Evolutionary conservation across 2,329 filamentous ascomycete species (phyloP).

Genomic region (Sordariomycetes sp.): DNA sequence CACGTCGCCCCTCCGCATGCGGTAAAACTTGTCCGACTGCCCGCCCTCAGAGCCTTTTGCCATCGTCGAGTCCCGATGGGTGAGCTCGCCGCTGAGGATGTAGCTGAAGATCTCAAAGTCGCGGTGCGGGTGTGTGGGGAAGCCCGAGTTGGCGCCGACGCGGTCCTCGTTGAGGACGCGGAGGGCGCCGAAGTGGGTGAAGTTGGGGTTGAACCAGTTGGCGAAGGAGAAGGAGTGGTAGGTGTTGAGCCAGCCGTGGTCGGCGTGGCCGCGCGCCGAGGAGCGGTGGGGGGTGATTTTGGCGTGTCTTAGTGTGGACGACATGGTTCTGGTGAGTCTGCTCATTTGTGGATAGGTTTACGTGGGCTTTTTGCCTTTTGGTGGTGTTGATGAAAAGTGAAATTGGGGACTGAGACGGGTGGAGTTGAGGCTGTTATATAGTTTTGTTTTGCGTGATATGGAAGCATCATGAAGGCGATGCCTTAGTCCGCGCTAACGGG

Average conservation of each 20-base stretch:
- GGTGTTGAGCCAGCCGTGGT: constrained; percentile 81
- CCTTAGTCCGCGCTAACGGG: background rate
- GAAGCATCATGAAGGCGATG: background rate
- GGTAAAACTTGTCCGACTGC: constrained; percentile 53
- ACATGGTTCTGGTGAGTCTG: constrained; percentile 29
- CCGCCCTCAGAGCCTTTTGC: constrained; percentile 53
- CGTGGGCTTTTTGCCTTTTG: background rate
- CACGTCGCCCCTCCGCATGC: constrained; percentile 70
- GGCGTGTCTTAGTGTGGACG: constrained; percentile 52
- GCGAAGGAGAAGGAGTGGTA: constrained; percentile 85
- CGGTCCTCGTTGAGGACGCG: constrained; percentile 86
- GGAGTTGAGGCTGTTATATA: background rate
- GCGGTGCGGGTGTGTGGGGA: constrained; percentile 75
- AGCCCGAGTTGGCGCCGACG: constrained; percentile 62
- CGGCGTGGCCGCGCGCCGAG: constrained; percentile 58
- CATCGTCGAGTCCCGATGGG: constrained; percentile 79
- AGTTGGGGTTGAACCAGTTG: constrained; percentile 55
- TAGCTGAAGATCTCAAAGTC: constrained; percentile 89
- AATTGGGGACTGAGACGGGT: background rate
- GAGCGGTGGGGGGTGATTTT: constrained; percentile 69
- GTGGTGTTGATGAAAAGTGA: background rate
- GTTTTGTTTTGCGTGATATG: background rate
- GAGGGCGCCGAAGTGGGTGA: constrained; percentile 62
- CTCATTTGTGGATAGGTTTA: background rate
- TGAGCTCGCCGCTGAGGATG: constrained; percentile 74